Percentiles rank a stretch among this genome's conserved stretches.
phyloP scores from a whole-genome alignment of 495 filamentous ascomycete species.

The Lepraria neglecta region DNA sequence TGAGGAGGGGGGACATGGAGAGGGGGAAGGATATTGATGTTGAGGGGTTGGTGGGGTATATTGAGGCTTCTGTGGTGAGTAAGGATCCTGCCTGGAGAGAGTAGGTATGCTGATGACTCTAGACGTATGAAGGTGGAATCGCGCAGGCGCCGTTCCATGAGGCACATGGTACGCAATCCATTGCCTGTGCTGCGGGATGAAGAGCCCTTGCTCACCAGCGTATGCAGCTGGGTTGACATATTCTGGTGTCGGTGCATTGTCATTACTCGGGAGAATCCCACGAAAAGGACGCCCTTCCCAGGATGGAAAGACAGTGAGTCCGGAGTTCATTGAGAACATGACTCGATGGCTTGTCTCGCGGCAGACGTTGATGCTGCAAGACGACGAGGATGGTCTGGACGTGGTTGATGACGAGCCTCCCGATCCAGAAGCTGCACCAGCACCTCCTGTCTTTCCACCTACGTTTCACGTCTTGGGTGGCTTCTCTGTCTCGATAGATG shows the following conservation, averaged over 20 bases:
- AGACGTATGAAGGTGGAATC: slow-evolving; percentile 91
- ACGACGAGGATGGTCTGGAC: slow-evolving; percentile 43
- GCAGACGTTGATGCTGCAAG: slow-evolving; percentile 52
- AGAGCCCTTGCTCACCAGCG: slow-evolving; percentile 19
- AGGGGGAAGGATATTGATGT: slow-evolving; percentile 70
- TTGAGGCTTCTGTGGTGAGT: slow-evolving; percentile 60
- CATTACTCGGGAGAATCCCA: slow-evolving; percentile 55
- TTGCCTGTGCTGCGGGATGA: slow-evolving; percentile 24
- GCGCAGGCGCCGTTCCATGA: slow-evolving; percentile 75
- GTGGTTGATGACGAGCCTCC: slow-evolving; percentile 15
- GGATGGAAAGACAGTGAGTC: slow-evolving; percentile 6
- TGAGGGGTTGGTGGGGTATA: slow-evolving; percentile 59
- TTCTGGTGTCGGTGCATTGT: slow-evolving; percentile 70
- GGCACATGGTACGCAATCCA: slow-evolving; percentile 64
- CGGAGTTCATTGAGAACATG: slow-evolving; percentile 40
- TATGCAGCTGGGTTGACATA: slow-evolving; percentile 75
- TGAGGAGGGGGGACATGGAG: slow-evolving; percentile 55
- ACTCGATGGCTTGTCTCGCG: slow-evolving; percentile 64
- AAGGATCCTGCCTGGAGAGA: not conserved
- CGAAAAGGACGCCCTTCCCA: slow-evolving; percentile 18
- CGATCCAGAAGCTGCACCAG: not conserved
- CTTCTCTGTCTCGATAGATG: slow-evolving; percentile 8
- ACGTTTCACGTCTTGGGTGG: slow-evolving; percentile 12
- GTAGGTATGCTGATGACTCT: slow-evolving; percentile 20
- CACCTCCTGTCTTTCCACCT: not conserved